phyloP scores from a whole-genome alignment of 192 early-diverging fungal species.

The Podila clonocystis region DNA sequence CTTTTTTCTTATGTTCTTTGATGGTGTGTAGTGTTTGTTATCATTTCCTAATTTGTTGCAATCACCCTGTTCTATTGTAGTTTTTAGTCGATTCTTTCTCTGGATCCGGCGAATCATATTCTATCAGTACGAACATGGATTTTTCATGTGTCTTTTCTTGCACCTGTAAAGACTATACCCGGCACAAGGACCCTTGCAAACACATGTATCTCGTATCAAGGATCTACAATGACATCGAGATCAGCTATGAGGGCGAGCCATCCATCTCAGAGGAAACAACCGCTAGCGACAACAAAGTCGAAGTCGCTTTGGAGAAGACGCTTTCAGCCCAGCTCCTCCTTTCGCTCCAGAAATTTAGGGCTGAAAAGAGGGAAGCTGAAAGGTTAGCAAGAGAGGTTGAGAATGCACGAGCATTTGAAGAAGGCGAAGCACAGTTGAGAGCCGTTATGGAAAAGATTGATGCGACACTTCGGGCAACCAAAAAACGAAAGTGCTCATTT shows the following conservation, averaged over 20 bases:
- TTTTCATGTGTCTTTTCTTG: conserved; percentile 10
- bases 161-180: conserved; percentile 10
- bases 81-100: conserved; percentile 23
- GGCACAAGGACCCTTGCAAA: conserved; percentile 9
- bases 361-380: too few species aligned
- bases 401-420: too few species aligned
- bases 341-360: too few species aligned
- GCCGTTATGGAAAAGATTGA: too few species aligned
- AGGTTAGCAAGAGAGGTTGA: too few species aligned
- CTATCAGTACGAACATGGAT: too few species aligned
- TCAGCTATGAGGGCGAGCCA: neutral
- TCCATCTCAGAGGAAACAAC: neutral
- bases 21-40: too few species aligned
- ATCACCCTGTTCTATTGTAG: conserved; percentile 3
- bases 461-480: neutral
- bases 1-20: neutral
- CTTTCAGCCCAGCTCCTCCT: too few species aligned
- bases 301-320: too few species aligned
- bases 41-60: neutral
- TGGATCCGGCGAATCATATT: neutral
- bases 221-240: conserved; percentile 16
- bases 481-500: neutral
- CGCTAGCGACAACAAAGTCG: neutral
- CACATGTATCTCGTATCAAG: conserved; percentile 15
- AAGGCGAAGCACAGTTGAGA: too few species aligned